Conservation (phyloP, 1,284 basidiomycete species). For the Cryptococcus hybrid region DNA sequence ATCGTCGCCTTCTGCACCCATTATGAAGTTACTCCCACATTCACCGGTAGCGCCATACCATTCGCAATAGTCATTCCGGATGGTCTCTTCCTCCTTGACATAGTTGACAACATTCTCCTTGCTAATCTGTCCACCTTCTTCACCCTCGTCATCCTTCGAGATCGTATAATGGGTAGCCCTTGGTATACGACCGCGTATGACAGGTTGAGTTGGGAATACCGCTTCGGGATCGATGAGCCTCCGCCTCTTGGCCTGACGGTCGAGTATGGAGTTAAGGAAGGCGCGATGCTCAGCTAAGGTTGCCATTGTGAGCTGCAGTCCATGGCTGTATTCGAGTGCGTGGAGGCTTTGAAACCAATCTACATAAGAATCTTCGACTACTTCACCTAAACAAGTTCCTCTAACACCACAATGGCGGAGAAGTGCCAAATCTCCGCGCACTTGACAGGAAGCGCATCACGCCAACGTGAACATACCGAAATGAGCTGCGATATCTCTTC, state of each 20-base stretch:
- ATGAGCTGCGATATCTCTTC: no score
- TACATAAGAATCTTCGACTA: no score
- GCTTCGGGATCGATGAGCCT: conserved; percentile 52
- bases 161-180: not conserved
- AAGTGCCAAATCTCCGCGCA: no score
- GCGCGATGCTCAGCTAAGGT: conserved; percentile 55
- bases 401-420: no score
- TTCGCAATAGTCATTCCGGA: conserved; percentile 62
- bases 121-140: not conserved
- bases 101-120: conserved; percentile 17
- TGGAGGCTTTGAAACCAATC: no score
- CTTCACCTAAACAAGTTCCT: no score
- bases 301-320: conserved; percentile 4
- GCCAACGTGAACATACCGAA: no score
- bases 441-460: no score
- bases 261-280: conserved; percentile 53
- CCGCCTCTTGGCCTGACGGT: conserved; percentile 52
- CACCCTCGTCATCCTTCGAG: not conserved
- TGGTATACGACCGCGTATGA: conserved; percentile 13
- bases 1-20: conserved; percentile 77
- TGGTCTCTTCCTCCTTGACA: conserved; percentile 19
- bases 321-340: no score
- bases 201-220: conserved; percentile 54
- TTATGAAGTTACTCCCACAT: conserved; percentile 87
- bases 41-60: conserved; percentile 85